phyloP scores from a whole-genome alignment of 345 rosid genomes.

The Eucalyptus shirleyi region DNA sequence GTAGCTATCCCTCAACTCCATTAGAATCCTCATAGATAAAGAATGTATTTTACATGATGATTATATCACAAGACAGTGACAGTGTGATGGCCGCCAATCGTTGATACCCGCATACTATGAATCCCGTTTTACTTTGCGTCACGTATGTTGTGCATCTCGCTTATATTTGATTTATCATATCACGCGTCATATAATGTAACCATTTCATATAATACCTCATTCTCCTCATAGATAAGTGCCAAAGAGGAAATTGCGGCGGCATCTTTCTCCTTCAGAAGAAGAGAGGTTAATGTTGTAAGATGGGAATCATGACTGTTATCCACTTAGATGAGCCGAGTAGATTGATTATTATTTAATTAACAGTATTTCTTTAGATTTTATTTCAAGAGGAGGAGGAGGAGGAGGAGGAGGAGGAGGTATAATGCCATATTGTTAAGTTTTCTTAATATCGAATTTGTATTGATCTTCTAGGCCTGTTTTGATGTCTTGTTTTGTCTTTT shows the following conservation, averaged over 20 bases:
- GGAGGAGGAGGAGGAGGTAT: background rate
- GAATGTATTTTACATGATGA: background rate
- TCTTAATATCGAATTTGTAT: background rate
- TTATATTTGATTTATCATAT: background rate
- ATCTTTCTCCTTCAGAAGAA: background rate
- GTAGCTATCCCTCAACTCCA: background rate
- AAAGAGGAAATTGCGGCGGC: background rate
- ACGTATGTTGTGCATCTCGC: background rate
- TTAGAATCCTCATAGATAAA: background rate
- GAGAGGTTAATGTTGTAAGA: background rate
- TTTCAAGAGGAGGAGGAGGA: no score
- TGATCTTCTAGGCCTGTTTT: background rate
- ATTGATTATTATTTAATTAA: no score
- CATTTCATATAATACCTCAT: background rate
- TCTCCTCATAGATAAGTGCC: background rate
- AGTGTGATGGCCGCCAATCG: background rate
- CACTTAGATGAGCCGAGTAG: background rate
- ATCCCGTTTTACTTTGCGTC: background rate
- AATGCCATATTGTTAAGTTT: background rate
- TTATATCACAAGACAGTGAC: background rate
- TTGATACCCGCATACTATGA: background rate
- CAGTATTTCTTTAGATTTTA: no score
- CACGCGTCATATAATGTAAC: background rate
- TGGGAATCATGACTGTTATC: background rate
- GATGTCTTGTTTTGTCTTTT: background rate